A percentile compares a stretch with the other conserved stretches of the same genome.
Evolutionary conservation across 306 rosid genomes (phyloP).

Genomic region (cucumber (Cucumis sativus)): DNA sequence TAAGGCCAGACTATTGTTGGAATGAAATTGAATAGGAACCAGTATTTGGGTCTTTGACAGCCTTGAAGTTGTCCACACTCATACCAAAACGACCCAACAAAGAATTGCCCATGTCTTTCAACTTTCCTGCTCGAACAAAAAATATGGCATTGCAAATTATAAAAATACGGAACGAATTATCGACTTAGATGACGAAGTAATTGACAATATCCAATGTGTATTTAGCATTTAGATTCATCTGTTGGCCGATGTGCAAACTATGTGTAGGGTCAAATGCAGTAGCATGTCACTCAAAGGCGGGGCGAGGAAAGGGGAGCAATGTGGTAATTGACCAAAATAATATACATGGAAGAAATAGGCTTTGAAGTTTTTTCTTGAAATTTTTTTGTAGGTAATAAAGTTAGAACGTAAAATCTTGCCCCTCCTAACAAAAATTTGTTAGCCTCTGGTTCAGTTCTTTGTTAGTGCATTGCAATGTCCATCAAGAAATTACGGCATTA

Average conservation of each 20-base stretch:
- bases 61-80: slow-evolving; percentile 78
- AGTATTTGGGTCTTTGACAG: slow-evolving; percentile 83
- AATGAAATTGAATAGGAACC: slow-evolving; percentile 81
- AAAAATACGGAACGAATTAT: neutral
- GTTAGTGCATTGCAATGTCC: neutral
- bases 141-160: neutral
- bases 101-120: slow-evolving; percentile 90
- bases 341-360: neutral
- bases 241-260: neutral
- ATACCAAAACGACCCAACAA: slow-evolving; percentile 87
- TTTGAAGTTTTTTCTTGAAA: neutral
- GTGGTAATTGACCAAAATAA: neutral
- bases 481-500: neutral
- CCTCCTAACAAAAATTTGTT: neutral
- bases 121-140: slow-evolving; percentile 37
- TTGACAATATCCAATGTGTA: neutral
- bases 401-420: neutral
- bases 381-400: neutral
- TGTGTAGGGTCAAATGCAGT: neutral
- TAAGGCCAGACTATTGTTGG: slow-evolving; percentile 29
- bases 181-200: neutral
- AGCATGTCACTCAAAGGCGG: neutral
- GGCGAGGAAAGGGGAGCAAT: neutral
- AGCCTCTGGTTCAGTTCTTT: neutral
- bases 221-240: neutral